Base-by-base conservation (phyloP, 2,329 filamentous ascomycete species). In the Volutella citrinella region DNA sequence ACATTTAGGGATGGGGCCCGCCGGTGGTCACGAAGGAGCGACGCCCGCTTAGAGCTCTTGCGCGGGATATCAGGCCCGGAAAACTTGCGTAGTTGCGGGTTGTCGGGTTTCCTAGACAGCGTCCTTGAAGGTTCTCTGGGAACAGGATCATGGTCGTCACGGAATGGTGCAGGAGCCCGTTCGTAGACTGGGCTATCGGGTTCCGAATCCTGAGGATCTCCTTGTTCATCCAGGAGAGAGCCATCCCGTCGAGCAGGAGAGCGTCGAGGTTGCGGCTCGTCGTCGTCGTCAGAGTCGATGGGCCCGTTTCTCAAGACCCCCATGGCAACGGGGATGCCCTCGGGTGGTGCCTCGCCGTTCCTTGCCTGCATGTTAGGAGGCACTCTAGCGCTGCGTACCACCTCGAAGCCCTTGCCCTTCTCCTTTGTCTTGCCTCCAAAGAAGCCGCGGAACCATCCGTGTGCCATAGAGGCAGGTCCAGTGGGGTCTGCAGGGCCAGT, bases 401-500 rank as follows among this genome's bases (percentile, higher is more conserved):
- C 93, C 59, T 97, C 93, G 49, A 98, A 98, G 0, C 93, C 93
- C 62, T 97, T 97, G 46, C 84, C 83, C 62, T 94, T 95, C 47
- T 96, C 91, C 56, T 95, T 96, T 7, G 82, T 88, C 65, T 94
- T 95, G 12, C 84, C 85, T 10, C 82, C 82, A 38, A 95, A 77
- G 6, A 95, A 57, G 32, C 74, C 77, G 49, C 87, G 83, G 60
- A 97, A 79, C 89, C 91, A 98, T 5, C 88, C 87, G 1, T 86
- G 84, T 0, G 93, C 91, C 7, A 87, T 91, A 3, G 88, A 85
- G 14, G 95, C 86, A 0, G 90, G 88, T 1, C 90, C 87, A 22
- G 90, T 95, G 1, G 93, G 93, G 65, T 98, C 91, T 8, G 90
- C 89, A 4, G 93, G 93, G 0, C 93, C 93, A 5, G 93, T 98